Evolutionary conservation across 768 basidiomycete species (phyloP), one percentile per base, ranked within the genome.

Genomic region (Pholiota conissans): DNA sequence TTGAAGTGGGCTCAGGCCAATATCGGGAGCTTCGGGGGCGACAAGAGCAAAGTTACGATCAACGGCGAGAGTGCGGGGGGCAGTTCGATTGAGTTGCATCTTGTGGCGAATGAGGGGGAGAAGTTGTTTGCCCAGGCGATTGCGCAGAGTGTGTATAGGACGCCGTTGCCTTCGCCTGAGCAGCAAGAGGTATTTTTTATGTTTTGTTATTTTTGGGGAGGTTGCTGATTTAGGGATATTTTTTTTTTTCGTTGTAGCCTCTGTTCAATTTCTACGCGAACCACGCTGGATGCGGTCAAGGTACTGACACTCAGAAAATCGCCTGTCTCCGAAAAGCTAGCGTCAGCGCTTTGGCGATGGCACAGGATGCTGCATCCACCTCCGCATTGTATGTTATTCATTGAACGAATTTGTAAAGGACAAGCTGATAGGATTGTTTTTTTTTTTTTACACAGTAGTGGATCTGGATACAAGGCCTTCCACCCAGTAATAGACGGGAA

Each of bases 51-150:
- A 62, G 84, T 85, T 5, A 84, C 83, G 0, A 80, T 85, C 65
- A 84, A 84, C 56, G 87, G 86, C 0, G 73, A 89, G 63, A 85
- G 84, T 59, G 84, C 83, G 0, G 84, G 84, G 16, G 84, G 76
- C 0, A 68, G 76, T 26, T 83, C 81, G 0, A 78, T 86, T 3
- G 82, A 83, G 63, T 71, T 88, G n/a, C 84, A 85, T 61, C 73
- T 87, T 39, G 73, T 84, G 3, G 80, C 81, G 1, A 72, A 77
- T 47, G 69, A 67, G 18, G 65, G 65, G 3, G 65, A 74, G 48
- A 56, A 66, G 16, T 64, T 85, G 8, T 88, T 87, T 67, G 70
- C 73, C 10, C 74, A 73, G 11, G 86, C 81, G 8, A 87, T 88
- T 60, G 82, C 79, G 1, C 86, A 89, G 67, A 87, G 85, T 62